A percentile compares a stretch with the other conserved stretches of the same genome.
Evolutionary conservation across 345 rosid genomes (phyloP).

Genomic region (Xanthoceras sorbifolium): DNA sequence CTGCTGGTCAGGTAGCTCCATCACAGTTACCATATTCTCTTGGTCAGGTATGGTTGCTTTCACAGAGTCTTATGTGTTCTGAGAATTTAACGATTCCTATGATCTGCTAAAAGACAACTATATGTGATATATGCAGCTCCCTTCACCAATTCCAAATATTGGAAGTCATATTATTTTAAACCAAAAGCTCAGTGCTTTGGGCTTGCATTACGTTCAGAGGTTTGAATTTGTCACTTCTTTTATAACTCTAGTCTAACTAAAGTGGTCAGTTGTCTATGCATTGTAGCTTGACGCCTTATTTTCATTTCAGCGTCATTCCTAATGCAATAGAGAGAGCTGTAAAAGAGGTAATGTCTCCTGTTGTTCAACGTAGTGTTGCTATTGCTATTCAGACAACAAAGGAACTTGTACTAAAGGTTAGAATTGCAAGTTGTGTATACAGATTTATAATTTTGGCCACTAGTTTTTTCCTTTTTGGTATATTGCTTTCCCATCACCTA

Average conservation of each 20-base stretch:
- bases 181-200: slow-evolving; percentile 63
- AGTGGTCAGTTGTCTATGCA: neutral
- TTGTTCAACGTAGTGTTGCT: slow-evolving; percentile 96
- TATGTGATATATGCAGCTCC: slow-evolving; percentile 49
- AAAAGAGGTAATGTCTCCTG: slow-evolving; percentile 80
- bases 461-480: neutral
- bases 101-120: slow-evolving; percentile 8
- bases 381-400: slow-evolving; percentile 95
- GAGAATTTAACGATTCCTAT: neutral
- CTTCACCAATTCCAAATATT: slow-evolving; percentile 71
- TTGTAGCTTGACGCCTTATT: neutral
- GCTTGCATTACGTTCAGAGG: slow-evolving; percentile 90
- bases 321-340: slow-evolving; percentile 91
- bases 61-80: neutral
- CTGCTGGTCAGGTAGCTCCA: slow-evolving; percentile 71
- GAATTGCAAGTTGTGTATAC: neutral
- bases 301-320: slow-evolving; percentile 70
- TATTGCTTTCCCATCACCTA: neutral
- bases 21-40: slow-evolving; percentile 66
- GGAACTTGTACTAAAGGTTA: slow-evolving; percentile 95
- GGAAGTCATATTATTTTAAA: slow-evolving; percentile 79
- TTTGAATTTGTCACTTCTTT: slow-evolving; percentile 32
- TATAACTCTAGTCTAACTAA: neutral
- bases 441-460: neutral
- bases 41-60: slow-evolving; percentile 48